A percentile compares a stretch with the other conserved stretches of the same genome.
These are phyloP conservation scores for Filobasidium wieringae DNA, from an alignment of 768 basidiomycete species.

Conservation along the genomic window DNA sequence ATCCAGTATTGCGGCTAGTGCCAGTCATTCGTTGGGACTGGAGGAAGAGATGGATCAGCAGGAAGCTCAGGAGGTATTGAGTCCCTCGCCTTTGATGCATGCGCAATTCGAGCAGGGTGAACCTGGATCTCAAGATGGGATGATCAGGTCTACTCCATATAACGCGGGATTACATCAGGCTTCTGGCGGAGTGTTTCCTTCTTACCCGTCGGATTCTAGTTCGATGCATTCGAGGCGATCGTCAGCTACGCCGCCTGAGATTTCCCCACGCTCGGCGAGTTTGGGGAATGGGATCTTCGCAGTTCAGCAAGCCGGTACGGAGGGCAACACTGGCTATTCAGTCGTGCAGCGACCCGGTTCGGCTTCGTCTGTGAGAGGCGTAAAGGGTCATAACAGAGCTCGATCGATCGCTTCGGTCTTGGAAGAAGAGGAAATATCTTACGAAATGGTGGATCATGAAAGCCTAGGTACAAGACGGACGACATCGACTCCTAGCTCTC, in stretches of 20 bases:
- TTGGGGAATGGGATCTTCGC: too few species aligned
- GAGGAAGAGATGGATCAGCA: neutral
- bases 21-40: neutral
- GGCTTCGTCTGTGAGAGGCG: neutral
- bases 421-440: neutral
- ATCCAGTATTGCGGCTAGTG: neutral
- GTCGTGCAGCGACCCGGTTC: neutral
- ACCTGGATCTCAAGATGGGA: too few species aligned
- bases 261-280: neutral
- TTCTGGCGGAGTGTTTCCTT: neutral
- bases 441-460: slow-evolving; percentile 1
- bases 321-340: too few species aligned
- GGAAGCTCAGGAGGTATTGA: neutral
- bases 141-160: neutral
- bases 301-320: too few species aligned
- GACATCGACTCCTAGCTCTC: neutral
- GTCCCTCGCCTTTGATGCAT: too few species aligned
- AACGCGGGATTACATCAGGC: neutral
- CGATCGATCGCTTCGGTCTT: neutral
- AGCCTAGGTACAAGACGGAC: neutral
- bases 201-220: neutral
- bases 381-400: neutral
- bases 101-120: too few species aligned
- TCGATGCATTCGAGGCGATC: neutral
- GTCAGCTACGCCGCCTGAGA: neutral